Percentiles rank a stretch among this genome's conserved stretches.
Conservation (phyloP, 1,284 basidiomycete genomes). For the Cryptococcus jaspeensis region DNA sequence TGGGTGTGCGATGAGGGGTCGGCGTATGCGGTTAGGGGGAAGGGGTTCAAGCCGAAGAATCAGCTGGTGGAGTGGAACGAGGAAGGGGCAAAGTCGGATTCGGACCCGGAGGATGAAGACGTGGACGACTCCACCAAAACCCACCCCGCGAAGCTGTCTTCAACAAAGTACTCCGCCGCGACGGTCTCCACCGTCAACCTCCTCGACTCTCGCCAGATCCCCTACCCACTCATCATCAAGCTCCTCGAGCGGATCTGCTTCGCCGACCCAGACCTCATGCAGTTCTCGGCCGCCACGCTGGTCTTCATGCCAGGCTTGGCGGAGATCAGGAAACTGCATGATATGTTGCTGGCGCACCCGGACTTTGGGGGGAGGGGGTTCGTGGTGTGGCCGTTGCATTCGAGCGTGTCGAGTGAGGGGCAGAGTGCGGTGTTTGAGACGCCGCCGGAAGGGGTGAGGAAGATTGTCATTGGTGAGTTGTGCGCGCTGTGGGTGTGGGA, state of each 20-base stretch:
- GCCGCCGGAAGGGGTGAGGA: conserved; percentile 73
- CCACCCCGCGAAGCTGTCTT: conserved; percentile 45
- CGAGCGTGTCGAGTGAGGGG: conserved; percentile 83
- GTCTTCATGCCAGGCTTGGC: conserved; percentile 91
- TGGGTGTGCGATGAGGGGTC: conserved; percentile 85
- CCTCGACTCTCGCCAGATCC: conserved; percentile 84
- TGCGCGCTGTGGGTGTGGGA: not conserved
- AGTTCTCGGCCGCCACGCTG: conserved; percentile 77
- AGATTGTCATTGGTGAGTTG: conserved; percentile 77
- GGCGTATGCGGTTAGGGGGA: conserved; percentile 71
- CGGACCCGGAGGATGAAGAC: conserved; percentile 70
- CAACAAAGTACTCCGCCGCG: conserved; percentile 60
- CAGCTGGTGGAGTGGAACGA: conserved; percentile 70
- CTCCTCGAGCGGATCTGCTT: conserved; percentile 87
- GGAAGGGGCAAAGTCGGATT: conserved; percentile 60
- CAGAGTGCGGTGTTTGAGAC: conserved; percentile 89
- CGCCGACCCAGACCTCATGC: conserved; percentile 53
- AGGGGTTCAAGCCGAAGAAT: conserved; percentile 47
- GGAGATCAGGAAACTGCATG: conserved; percentile 87
- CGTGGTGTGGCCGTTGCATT: conserved; percentile 87
- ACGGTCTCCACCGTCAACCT: conserved; percentile 81
- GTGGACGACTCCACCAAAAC: conserved; percentile 22
- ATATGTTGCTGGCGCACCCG: conserved; percentile 74
- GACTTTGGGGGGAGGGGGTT: conserved; percentile 71
- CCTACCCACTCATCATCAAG: conserved; percentile 83